These are phyloP conservation scores for Yarrowia divulgata DNA, from an alignment of 805 yeast species.

Conservation along the genomic window DNA sequence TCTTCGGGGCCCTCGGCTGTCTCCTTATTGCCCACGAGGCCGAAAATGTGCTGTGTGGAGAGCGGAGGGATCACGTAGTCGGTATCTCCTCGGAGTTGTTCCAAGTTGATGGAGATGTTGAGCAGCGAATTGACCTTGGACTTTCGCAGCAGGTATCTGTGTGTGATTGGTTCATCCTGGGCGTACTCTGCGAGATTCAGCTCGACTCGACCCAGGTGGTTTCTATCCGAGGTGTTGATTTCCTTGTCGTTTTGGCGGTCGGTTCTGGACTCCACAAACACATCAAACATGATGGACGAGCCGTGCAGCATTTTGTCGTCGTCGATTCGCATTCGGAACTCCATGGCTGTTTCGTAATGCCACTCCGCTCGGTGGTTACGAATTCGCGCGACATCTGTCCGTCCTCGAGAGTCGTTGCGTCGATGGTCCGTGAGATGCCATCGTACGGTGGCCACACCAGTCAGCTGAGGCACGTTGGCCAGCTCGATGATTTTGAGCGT, in stretches of 20 bases:
- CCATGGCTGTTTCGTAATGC: slow-evolving; percentile 54
- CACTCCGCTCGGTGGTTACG: slow-evolving; percentile 62
- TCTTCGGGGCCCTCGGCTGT: background rate
- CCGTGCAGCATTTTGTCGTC: slow-evolving; percentile 51
- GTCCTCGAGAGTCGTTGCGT: slow-evolving; percentile 55
- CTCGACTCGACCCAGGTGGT: slow-evolving; percentile 66
- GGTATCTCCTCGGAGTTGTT: slow-evolving; percentile 54
- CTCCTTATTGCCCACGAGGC: slow-evolving; percentile 56
- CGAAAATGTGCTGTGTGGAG: slow-evolving; percentile 55
- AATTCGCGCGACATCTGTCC: slow-evolving; percentile 56
- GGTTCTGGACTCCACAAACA: slow-evolving; percentile 53
- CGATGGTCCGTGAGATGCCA: slow-evolving; percentile 64
- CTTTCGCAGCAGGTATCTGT: slow-evolving; percentile 73
- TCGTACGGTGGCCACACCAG: slow-evolving; percentile 71
- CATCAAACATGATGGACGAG: slow-evolving; percentile 54
- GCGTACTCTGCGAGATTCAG: slow-evolving; percentile 78
- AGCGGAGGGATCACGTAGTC: slow-evolving; percentile 55
- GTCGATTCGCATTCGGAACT: slow-evolving; percentile 55
- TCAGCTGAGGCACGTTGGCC: slow-evolving; percentile 81
- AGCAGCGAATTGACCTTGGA: slow-evolving; percentile 86
- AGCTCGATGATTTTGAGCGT: slow-evolving; percentile 68
- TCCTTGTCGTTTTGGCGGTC: slow-evolving; percentile 51
- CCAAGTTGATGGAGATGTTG: slow-evolving; percentile 63
- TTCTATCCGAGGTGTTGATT: slow-evolving; percentile 26
- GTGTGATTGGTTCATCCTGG: slow-evolving; percentile 57